Evolutionary conservation across 1,284 basidiomycete genomes (phyloP).

Genomic region (Trametes sp.): DNA sequence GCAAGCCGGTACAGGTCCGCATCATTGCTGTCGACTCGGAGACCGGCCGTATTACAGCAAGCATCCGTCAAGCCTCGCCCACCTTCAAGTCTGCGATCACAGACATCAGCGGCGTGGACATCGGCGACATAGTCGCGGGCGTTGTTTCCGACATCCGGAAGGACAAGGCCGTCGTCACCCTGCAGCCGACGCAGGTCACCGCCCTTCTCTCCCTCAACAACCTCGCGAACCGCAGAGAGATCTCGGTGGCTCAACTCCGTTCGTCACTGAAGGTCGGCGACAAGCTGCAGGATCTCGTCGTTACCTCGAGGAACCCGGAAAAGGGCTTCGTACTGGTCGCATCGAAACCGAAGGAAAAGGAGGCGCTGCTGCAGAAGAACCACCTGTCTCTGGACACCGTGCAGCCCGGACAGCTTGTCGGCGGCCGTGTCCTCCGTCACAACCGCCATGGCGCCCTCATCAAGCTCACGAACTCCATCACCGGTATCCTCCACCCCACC

Average conservation of each 20-base stretch:
- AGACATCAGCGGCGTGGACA: constrained; percentile 77
- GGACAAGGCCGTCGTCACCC: constrained; percentile 79
- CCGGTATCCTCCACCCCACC: constrained; percentile 81
- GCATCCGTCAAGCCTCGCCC: constrained; percentile 84
- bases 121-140: constrained; percentile 80
- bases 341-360: constrained; percentile 66
- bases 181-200: constrained; percentile 76
- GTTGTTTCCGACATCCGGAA: constrained; percentile 82
- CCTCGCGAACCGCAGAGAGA: constrained; percentile 82
- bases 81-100: constrained; percentile 56
- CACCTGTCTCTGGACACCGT: constrained; percentile 73
- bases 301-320: constrained; percentile 90
- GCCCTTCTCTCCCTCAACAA: constrained; percentile 89
- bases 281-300: constrained; percentile 79
- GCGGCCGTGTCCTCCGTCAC: constrained; percentile 80
- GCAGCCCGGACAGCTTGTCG: constrained; percentile 73
- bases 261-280: constrained; percentile 76
- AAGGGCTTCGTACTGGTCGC: constrained; percentile 90
- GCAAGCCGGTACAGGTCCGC: constrained; percentile 88
- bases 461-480: constrained; percentile 74
- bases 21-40: constrained; percentile 79
- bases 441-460: constrained; percentile 74
- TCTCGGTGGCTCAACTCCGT: constrained; percentile 76
- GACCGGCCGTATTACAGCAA: constrained; percentile 78
- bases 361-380: constrained; percentile 54